phyloP scores from a whole-genome alignment of 2,329 filamentous ascomycete genomes.

The Ophidiomyces ophidiicola region DNA sequence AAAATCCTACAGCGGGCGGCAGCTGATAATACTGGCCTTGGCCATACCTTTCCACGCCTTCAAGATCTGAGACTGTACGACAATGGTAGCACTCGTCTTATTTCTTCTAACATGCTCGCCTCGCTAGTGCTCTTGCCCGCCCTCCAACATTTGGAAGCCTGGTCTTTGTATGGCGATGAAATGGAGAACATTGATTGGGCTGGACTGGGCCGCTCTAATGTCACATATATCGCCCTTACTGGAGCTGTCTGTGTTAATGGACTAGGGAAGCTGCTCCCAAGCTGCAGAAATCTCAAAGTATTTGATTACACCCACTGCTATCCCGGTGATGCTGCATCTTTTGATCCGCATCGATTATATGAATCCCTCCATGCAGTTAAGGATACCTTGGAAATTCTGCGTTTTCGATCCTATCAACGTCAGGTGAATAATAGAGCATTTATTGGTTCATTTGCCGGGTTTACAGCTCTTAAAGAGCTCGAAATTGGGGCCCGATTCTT shows the following conservation, averaged over 20 bases:
- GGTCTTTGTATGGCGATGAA: neutral
- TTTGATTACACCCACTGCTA: conserved; percentile 11
- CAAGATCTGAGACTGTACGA: neutral
- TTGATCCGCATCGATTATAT: conserved; percentile 2
- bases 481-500: neutral
- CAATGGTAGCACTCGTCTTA: neutral
- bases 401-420: conserved; percentile 1
- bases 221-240: conserved; percentile 1
- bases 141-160: neutral
- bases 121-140: conserved; percentile 8
- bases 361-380: conserved; percentile 2
- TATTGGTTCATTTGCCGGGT: conserved; percentile 4
- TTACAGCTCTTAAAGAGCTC: conserved; percentile 1
- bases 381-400: conserved; percentile 1
- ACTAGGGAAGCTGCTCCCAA: conserved; percentile 3
- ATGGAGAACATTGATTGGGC: neutral
- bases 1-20: conserved; percentile 5
- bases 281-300: conserved; percentile 11
- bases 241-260: conserved; percentile 3
- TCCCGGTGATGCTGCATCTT: neutral
- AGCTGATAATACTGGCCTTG: conserved; percentile 1
- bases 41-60: neutral
- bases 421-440: neutral
- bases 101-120: neutral
- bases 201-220: neutral